These are phyloP conservation scores for Cucurbita ficifolia DNA, from an alignment of 306 rosid genomes.

Conservation along the genomic window DNA sequence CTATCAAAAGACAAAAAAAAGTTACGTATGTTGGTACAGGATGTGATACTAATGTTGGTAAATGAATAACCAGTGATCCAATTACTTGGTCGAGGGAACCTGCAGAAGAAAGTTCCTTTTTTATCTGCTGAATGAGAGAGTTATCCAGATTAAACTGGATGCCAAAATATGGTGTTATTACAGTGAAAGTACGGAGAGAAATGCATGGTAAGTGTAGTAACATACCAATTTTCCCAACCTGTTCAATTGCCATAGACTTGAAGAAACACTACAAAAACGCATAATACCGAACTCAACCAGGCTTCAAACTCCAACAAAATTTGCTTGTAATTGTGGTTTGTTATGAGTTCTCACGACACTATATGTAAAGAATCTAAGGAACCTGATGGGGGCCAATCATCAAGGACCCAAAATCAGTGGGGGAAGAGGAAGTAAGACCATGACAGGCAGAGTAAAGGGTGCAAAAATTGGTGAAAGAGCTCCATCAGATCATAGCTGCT, in stretches of 20 bases:
- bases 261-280: neutral
- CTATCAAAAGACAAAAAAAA: neutral
- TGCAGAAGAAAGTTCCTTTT: neutral
- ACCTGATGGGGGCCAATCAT: neutral
- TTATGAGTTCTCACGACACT: neutral
- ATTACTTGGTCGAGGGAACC: neutral
- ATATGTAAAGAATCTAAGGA: neutral
- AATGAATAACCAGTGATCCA: neutral
- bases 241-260: no score
- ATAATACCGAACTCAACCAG: neutral
- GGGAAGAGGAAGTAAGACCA: neutral
- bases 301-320: neutral
- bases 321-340: neutral
- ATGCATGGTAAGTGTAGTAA: neutral
- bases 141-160: neutral
- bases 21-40: no score
- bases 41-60: neutral
- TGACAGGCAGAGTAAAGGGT: neutral
- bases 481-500: conserved; percentile 43
- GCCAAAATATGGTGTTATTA: neutral
- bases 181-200: neutral
- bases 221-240: no score
- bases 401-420: neutral
- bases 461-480: neutral
- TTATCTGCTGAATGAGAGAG: neutral